Conservation (phyloP, 2,329 filamentous ascomycete genomes). For the Teratosphaeria pseudoeucalypti region DNA sequence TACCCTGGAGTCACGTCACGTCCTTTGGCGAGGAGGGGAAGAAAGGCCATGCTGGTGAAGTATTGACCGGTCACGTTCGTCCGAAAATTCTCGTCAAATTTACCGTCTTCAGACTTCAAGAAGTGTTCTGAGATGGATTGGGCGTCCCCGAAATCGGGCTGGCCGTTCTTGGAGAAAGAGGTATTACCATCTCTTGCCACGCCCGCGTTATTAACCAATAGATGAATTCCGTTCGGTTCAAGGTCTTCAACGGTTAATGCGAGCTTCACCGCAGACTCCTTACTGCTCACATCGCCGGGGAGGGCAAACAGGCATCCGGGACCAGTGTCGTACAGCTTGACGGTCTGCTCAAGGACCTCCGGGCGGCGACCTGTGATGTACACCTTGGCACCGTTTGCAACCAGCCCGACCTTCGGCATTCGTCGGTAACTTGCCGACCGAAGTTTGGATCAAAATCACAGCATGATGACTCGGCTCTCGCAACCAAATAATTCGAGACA, state of each 20-base stretch:
- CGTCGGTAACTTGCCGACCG: no score
- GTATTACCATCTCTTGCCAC: background rate
- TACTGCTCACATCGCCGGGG: conserved; percentile 40
- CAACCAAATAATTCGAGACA: no score
- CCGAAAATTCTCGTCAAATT: conserved; percentile 37
- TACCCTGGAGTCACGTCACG: conserved; percentile 36
- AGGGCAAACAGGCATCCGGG: conserved; percentile 32
- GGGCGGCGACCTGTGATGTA: conserved; percentile 38
- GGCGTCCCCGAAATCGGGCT: conserved; percentile 39
- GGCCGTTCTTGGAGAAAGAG: conserved; percentile 25
- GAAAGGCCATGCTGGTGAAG: conserved; percentile 45
- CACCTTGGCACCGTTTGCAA: conserved; percentile 30
- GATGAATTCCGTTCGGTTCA: conserved; percentile 43
- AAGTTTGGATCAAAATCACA: no score
- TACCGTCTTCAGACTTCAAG: conserved; percentile 35
- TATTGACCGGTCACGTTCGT: conserved; percentile 43
- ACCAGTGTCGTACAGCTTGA: conserved; percentile 36
- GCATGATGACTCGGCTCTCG: no score
- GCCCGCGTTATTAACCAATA: conserved; percentile 45
- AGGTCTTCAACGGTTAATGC: conserved; percentile 28
- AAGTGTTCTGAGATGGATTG: conserved; percentile 43
- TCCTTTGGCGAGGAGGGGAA: conserved; percentile 44
- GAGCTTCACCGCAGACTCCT: conserved; percentile 35
- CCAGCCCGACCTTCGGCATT: no score
- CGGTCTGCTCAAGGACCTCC: conserved; percentile 34